Base-by-base conservation (phyloP, 2,329 filamentous ascomycete species). In the Leptographium wingfieldii region DNA sequence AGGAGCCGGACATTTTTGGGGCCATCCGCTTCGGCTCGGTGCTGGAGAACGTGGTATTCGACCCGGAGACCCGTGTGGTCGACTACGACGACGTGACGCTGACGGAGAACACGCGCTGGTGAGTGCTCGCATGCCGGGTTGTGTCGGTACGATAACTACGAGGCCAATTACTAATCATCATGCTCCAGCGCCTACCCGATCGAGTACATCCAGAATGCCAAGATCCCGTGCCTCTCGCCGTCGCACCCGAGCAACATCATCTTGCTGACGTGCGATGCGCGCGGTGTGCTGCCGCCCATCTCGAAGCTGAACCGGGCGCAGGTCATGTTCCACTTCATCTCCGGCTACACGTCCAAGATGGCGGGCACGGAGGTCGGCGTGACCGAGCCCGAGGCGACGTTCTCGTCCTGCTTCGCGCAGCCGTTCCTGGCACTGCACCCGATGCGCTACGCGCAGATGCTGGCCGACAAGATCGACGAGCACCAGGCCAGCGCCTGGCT, bases 301-400 rank as follows among this genome's bases (percentile, higher is more conserved):
- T 96, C 91, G 69, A 97, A 97, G 82, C 87, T 99, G 73, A 85
- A 88, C 80, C 84, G 87, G 65, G 85, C 90, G 69, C 94, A 97
- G 80, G 96, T 91, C 74, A 97, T 99, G 92, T 99, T 97, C 87
- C 94, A 99, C 83, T 99, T 99, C 85, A 99, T 99, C 77, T 95
- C 90, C 22, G 94, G 94, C 68, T 99, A 99, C 83, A 99, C 94
- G 65, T 97, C 92, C 72, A 99, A 99, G 86, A 99, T 99, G 94
- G 94, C 94, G 66, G 94, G 94, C 70, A 99, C 94, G 40, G 94
- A 99, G 79, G 90, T 96, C 66, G 94, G 94, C 70, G 85, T 99
- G 66, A 95, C 89, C 11, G 94, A 99, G 78, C 94, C 94, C 65
- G 90, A 97, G 77, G 94, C 94, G 29, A 99, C 94, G 70, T 99